A percentile compares a stretch with the other conserved stretches of the same genome.
Evolutionary conservation across 2,329 filamentous ascomycete genomes (phyloP).

Genomic region (Dactylellina drechsleri): DNA sequence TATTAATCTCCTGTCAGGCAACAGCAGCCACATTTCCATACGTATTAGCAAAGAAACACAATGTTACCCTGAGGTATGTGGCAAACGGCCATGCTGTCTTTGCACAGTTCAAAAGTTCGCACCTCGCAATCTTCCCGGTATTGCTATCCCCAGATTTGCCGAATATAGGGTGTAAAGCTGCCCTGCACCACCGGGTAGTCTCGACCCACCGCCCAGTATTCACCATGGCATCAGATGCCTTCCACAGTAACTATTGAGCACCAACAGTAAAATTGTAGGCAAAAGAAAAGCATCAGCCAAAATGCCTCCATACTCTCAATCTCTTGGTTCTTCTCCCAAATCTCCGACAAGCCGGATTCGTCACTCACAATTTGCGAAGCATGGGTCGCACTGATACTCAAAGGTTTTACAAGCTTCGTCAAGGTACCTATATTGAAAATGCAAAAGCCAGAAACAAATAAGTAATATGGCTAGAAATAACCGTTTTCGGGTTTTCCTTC

Average conservation of each 20-base stretch:
- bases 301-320: conserved; percentile 19
- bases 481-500: conserved; percentile 49
- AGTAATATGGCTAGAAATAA: neutral
- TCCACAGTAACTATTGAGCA: conserved; percentile 78
- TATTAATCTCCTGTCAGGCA: conserved; percentile 73
- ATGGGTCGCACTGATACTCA: conserved; percentile 72
- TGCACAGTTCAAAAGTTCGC: neutral
- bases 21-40: conserved; percentile 32
- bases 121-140: conserved; percentile 75
- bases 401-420: conserved; percentile 63
- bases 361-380: conserved; percentile 73
- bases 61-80: neutral
- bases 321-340: neutral
- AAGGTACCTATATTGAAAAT: conserved; percentile 54
- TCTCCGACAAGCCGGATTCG: conserved; percentile 30
- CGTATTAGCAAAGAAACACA: conserved; percentile 42
- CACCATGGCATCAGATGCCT: conserved; percentile 73
- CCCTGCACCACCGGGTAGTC: conserved; percentile 75
- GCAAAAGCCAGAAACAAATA: conserved; percentile 60
- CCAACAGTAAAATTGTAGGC: conserved; percentile 58
- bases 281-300: neutral
- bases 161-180: conserved; percentile 76
- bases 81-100: conserved; percentile 29
- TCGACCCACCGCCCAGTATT: conserved; percentile 66
- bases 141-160: conserved; percentile 73